Evolutionary conservation across 176 grass and related monocot species (phyloP), one percentile per base, ranked within the genome.

Genomic region (Oryza meridionalis): DNA sequence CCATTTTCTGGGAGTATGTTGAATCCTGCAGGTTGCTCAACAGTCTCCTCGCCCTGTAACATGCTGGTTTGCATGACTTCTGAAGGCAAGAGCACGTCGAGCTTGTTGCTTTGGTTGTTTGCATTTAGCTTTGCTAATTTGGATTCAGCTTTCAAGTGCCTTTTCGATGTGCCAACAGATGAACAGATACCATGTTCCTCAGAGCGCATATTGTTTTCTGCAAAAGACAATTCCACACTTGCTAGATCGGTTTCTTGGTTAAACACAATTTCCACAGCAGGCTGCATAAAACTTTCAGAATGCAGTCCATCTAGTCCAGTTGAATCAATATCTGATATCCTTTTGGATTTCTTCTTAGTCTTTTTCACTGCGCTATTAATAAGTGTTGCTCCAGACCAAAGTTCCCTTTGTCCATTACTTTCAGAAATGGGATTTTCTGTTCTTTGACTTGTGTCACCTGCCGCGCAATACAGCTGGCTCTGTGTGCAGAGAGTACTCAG

Each of bases 261-360:
- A 55, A 85, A 75, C 24, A 70, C 42, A 81, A 81, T 67, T 61
- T 53, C 69, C 31, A 74, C 67, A n/a, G 65, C 43, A 38, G 58
- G 78, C 47, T 85, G 75, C 44, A 77, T 80, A 50, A 42, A 62
- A 38, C 69, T 84, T 73, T 77, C 70, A 76, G 67, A 75, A 66
- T 46, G 76, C 74, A 81, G 22, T 27, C 31, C 88, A 78, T 89
- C 83, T 35, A 88, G 71, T 84, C 75, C 86, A 70, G 47, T 65
- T 77, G 86, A 68, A 72, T 86, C 86, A 50, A 89, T 85, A 87
- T 92, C 86, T 42, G 84, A 92, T 85, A 86, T 91, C 29, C 72
- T 86, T 79, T 92, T 94, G 9, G 90, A 88, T 64, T 91, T 92
- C 84, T 96, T 99, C 50, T 67, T 82, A 75, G 61, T 21, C 70